These are phyloP conservation scores for Schizosaccharomyces lindneri DNA, from an alignment of 805 yeast species.

Conservation along the genomic window DNA sequence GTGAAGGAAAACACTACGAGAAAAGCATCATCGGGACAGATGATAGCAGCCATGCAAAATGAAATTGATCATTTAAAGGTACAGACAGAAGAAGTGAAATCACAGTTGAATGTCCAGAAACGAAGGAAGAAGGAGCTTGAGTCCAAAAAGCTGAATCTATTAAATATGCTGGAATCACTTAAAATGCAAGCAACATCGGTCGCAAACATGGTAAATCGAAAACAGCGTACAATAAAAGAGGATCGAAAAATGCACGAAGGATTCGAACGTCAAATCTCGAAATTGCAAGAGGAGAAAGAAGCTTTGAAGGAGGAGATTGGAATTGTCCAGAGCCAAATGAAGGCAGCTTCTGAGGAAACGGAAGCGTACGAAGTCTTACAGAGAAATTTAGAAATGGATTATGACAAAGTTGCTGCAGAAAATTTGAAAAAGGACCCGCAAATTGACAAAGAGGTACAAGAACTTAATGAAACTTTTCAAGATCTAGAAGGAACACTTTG, in stretches of 20 bases:
- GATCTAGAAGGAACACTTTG: neutral
- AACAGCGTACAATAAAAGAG: neutral
- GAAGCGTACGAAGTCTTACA: neutral
- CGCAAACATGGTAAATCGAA: neutral
- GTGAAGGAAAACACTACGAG: neutral
- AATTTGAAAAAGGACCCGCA: neutral
- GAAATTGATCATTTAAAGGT: neutral
- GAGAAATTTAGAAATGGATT: neutral
- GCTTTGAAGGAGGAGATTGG: neutral
- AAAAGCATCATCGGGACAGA: neutral
- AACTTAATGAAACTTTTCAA: neutral
- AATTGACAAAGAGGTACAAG: neutral
- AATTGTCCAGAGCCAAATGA: neutral
- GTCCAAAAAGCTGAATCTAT: neutral
- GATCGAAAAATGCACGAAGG: neutral
- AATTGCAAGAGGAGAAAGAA: neutral
- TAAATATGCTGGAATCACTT: neutral
- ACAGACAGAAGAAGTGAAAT: neutral
- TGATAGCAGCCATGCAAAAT: neutral
- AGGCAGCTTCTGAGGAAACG: neutral
- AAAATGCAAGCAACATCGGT: neutral
- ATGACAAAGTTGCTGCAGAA: neutral
- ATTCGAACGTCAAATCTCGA: neutral
- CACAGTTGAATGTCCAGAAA: neutral
- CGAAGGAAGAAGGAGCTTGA: neutral